Conservation (phyloP, 139 green algal genomes). For the Chlorella sp. region DNA sequence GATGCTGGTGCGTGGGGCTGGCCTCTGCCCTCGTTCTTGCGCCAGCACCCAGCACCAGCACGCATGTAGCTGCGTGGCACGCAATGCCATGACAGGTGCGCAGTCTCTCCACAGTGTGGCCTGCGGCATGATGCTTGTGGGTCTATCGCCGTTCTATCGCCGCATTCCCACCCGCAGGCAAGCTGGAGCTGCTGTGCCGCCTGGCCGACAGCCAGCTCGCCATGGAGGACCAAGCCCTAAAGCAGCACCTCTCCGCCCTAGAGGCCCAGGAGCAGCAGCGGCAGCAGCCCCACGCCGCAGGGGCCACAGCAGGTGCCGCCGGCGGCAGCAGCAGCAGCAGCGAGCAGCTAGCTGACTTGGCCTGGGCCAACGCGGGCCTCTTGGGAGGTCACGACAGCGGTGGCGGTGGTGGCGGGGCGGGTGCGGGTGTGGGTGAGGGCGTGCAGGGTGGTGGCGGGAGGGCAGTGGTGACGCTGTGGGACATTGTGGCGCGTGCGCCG, state of each 20-base stretch:
- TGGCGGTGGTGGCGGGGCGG: conserved; percentile 32
- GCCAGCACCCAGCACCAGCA: too few species aligned
- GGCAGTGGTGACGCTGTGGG: conserved; percentile 10
- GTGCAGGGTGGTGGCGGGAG: conserved; percentile 22
- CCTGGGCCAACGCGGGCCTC: not conserved
- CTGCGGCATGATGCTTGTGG: too few species aligned
- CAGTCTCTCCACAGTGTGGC: too few species aligned
- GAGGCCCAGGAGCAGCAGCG: not conserved
- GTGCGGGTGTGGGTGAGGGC: conserved; percentile 20
- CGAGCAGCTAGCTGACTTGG: not conserved
- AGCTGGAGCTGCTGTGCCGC: conserved; percentile 36
- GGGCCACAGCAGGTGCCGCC: not conserved
- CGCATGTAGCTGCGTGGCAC: too few species aligned
- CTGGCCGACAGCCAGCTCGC: conserved; percentile 53
- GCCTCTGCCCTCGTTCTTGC: too few species aligned
- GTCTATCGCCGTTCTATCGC: too few species aligned
- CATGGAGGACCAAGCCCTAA: not conserved
- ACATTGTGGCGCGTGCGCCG: conserved; percentile 32
- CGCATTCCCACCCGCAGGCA: conserved; percentile 19
- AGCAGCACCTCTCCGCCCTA: not conserved
- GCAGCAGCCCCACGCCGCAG: not conserved
- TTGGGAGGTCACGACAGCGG: conserved; percentile 23
- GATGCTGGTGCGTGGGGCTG: too few species aligned
- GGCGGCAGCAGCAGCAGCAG: not conserved
- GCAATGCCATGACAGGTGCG: too few species aligned